These are phyloP conservation scores for Neurospora discreta DNA, from an alignment of 495 filamentous ascomycete genomes.

Conservation along the genomic window DNA sequence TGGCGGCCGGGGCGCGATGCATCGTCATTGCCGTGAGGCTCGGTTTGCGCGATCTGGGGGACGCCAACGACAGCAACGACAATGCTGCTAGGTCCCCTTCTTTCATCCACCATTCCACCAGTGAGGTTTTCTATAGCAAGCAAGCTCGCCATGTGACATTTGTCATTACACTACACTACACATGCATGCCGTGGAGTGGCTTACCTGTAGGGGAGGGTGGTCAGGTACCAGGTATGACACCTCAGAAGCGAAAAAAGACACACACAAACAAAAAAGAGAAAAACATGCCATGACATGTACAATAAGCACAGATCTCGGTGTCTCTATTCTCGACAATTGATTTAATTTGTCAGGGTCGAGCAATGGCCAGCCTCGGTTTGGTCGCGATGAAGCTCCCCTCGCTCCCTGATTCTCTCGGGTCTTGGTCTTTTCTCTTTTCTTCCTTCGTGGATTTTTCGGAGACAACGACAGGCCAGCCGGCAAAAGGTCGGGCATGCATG, in stretches of 20 bases:
- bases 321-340: background rate
- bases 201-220: background rate
- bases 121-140: background rate
- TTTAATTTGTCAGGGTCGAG: background rate
- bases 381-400: background rate
- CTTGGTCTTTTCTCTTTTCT: background rate
- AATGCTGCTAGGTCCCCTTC: background rate
- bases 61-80: background rate
- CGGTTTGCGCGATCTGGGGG: background rate
- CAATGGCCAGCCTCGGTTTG: background rate
- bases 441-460: background rate
- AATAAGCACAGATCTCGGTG: background rate
- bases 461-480: background rate
- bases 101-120: background rate
- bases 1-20: background rate
- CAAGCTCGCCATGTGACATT: background rate
- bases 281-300: background rate
- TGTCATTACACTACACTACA: background rate
- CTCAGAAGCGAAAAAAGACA: background rate
- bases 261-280: no score
- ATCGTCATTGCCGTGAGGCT: background rate
- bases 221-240: background rate
- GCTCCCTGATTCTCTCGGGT: background rate
- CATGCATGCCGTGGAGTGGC: background rate
- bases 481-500: background rate